Evolutionary conservation across 208 protist species (phyloP).

Genomic region (Leishmania aethiopica): DNA sequence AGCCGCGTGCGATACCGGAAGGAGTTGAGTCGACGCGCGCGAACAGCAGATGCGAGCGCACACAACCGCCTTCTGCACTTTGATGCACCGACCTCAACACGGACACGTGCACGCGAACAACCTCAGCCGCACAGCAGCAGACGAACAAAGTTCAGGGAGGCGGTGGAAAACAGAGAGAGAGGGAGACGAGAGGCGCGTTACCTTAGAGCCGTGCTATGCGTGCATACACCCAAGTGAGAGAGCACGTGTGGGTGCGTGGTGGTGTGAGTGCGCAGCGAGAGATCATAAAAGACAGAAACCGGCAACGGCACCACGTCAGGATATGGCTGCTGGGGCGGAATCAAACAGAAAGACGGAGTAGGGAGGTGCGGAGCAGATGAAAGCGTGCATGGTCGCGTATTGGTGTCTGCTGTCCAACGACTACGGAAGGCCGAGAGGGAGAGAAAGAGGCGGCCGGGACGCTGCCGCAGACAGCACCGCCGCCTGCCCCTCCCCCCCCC

Average conservation of each 20-base stretch:
- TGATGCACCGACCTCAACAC: background rate
- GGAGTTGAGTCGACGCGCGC: background rate
- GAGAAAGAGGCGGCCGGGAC: background rate
- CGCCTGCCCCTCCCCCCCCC: background rate
- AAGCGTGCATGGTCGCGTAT: background rate
- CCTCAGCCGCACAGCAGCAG: background rate
- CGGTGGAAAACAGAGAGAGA: background rate
- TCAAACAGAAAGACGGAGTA: background rate
- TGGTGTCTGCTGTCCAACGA: background rate
- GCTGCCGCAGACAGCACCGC: background rate
- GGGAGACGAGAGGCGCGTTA: background rate
- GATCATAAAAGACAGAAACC: background rate
- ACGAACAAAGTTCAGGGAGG: background rate
- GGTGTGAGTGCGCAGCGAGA: background rate
- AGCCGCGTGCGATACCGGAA: background rate
- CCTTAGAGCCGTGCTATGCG: background rate
- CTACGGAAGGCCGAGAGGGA: background rate
- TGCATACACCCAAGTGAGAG: background rate
- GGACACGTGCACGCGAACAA: background rate
- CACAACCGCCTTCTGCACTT: background rate
- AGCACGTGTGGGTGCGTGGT: slow-evolving; percentile 8
- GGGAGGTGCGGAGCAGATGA: background rate
- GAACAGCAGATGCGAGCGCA: background rate
- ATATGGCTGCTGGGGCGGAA: background rate
- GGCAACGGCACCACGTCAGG: background rate